Base-by-base conservation (phyloP, 2,329 filamentous ascomycete species). In the Fusarium siculi region DNA sequence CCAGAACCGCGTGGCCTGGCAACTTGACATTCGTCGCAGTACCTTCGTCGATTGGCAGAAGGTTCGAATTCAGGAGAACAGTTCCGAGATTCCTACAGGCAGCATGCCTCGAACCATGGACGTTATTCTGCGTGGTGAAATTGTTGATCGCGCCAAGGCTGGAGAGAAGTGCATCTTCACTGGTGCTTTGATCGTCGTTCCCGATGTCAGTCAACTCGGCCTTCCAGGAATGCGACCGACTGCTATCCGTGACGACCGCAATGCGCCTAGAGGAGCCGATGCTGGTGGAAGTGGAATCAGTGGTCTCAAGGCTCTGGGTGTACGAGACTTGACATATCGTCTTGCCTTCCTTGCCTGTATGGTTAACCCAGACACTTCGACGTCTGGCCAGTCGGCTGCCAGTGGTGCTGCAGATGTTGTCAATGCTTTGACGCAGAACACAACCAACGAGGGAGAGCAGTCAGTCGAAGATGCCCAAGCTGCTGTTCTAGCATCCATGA, bases 21-120 rank as follows among this genome's bases (percentile, higher is more conserved):
- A 95, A 74, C 85, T 99, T n/a, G 96, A 99, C 77, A 98, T 99
- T 78, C 89, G 94, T 47, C 96, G 97, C 82, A 98, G 95, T 82
- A 98, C 95, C 1, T 99, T 99, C 80, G 93, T 99, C 70, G 96
- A 99, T 84, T 99, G 96, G 96, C 96, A 99, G 81, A 98, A 98
- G 82, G 95, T 98, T 30, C 93, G 97, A 72, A 94, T 98, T 70
- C 96, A 99, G 83, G 96, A 99, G 83, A 99, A 98, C 85, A 97
- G 95, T 75, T 96, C 96, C 8, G 96, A 99, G 81, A 99, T 99
- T 42, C 96, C 96, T 0, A 99, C 96, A 0, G 96, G 96, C 61
- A 98, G 95, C 84, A 99, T 99, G 96, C 96, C 96, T 30, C 90
- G 96, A 67, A 99, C 96, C 6, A 96, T 99, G 90, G 96, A 99